Conservation (phyloP, 306 rosid genomes). For the Morella rubra region DNA sequence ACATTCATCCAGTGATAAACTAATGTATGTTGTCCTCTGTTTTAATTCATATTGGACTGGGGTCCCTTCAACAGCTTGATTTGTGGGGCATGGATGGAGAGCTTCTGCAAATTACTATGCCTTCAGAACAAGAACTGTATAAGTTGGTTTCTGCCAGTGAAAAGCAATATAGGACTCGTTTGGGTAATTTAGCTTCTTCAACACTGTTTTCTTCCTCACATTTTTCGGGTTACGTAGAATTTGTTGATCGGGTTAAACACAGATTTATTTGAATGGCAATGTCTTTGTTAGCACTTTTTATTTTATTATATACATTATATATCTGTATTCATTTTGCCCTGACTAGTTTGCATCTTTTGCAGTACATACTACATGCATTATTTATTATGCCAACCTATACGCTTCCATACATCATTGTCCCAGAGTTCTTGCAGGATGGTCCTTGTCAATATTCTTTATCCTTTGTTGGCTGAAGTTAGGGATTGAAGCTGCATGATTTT, state of each 20-base stretch:
- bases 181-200: slow-evolving; percentile 48
- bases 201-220: no score
- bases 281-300: background rate
- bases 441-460: no score
- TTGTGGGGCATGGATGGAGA: slow-evolving; percentile 85
- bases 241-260: background rate
- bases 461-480: background rate
- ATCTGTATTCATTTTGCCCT: background rate
- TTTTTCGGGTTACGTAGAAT: background rate
- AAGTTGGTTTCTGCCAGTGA: slow-evolving; percentile 60
- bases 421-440: background rate
- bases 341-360: background rate
- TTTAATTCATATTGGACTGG: slow-evolving; percentile 3
- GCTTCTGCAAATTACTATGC: slow-evolving; percentile 56
- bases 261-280: background rate
- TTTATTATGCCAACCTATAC: background rate
- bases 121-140: slow-evolving; percentile 64
- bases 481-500: background rate
- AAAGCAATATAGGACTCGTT: slow-evolving; percentile 46
- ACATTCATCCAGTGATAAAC: slow-evolving; percentile 11
- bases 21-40: background rate
- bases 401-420: background rate
- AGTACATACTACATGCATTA: background rate
- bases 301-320: background rate
- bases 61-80: slow-evolving; percentile 56